phyloP scores from a whole-genome alignment of 2,329 filamentous ascomycete genomes.

The Neonectria ditissima region DNA sequence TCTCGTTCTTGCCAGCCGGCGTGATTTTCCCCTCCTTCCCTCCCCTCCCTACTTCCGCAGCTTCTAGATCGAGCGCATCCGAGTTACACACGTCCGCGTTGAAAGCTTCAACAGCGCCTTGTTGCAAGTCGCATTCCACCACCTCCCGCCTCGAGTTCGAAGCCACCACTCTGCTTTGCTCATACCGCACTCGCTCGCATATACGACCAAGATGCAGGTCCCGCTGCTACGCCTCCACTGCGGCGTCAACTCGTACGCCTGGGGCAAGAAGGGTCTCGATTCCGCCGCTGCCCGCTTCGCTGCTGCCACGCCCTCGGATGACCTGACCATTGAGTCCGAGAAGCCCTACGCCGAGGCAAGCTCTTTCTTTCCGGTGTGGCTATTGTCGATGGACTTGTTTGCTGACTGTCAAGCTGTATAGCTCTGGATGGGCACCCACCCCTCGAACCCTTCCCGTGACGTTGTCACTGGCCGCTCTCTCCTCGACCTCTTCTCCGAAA shows the following conservation, averaged over 20 bases:
- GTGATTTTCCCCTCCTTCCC: background rate
- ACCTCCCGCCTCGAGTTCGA: background rate
- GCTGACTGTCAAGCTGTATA: constrained; percentile 51
- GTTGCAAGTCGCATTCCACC: constrained; percentile 21
- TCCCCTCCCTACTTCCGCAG: background rate
- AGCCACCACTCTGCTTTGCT: background rate
- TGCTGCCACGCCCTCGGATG: constrained; percentile 80
- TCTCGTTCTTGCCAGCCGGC: background rate
- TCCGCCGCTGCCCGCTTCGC: constrained; percentile 93
- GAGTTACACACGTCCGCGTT: background rate
- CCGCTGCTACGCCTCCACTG: constrained; percentile 88
- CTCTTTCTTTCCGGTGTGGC: background rate
- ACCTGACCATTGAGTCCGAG: constrained; percentile 82
- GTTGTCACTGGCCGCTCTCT: constrained; percentile 85
- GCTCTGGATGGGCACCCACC: constrained; percentile 99
- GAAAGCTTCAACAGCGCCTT: background rate
- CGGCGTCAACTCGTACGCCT: constrained; percentile 98
- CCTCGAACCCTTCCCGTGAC: constrained; percentile 94
- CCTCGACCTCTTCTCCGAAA: constrained; percentile 88
- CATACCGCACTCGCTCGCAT: constrained; percentile 5
- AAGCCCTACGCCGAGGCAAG: constrained; percentile 93
- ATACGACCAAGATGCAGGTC: constrained; percentile 68
- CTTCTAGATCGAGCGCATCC: background rate
- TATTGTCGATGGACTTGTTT: background rate
- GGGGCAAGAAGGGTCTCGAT: constrained; percentile 91